phyloP scores from a whole-genome alignment of 208 protist species.

The Trypanosoma congolense region DNA sequence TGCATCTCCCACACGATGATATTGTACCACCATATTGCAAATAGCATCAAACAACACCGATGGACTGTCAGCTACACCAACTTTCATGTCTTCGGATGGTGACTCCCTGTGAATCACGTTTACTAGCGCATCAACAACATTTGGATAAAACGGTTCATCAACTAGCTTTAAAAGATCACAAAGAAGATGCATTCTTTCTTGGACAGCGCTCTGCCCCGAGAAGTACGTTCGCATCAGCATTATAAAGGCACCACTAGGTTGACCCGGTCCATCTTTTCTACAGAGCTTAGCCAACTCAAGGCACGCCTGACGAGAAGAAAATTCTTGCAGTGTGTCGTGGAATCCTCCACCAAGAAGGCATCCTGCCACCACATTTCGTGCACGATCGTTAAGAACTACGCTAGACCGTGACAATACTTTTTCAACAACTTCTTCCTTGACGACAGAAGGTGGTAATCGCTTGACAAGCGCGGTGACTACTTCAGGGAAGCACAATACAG shows the following conservation, averaged over 20 bases:
- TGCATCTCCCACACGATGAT: conserved; percentile 15
- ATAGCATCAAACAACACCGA: conserved; percentile 11
- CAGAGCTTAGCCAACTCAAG: conserved; percentile 6
- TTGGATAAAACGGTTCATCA: background rate
- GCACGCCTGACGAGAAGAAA: conserved; percentile 10
- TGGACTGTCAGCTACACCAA: background rate
- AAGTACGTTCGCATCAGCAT: conserved; percentile 9
- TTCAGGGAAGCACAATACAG: conserved; percentile 8
- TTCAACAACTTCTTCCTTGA: conserved; percentile 17
- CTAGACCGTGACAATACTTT: background rate
- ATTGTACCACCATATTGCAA: conserved; percentile 4
- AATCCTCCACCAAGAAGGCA: conserved; percentile 9
- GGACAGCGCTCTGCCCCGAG: background rate
- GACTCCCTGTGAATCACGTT: background rate
- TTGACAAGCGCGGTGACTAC: conserved; percentile 10
- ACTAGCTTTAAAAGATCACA: conserved; percentile 6
- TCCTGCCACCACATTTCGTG: conserved; percentile 7
- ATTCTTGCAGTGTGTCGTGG: conserved; percentile 9
- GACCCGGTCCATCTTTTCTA: background rate
- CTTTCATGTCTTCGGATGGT: background rate
- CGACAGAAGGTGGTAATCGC: conserved; percentile 5
- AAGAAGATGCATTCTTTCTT: conserved; percentile 8
- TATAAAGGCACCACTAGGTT: background rate
- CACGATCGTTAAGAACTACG: conserved; percentile 2
- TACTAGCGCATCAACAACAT: conserved; percentile 6